phyloP scores from a whole-genome alignment of 345 rosid species.

The Excoecaria cochinchinensis region DNA sequence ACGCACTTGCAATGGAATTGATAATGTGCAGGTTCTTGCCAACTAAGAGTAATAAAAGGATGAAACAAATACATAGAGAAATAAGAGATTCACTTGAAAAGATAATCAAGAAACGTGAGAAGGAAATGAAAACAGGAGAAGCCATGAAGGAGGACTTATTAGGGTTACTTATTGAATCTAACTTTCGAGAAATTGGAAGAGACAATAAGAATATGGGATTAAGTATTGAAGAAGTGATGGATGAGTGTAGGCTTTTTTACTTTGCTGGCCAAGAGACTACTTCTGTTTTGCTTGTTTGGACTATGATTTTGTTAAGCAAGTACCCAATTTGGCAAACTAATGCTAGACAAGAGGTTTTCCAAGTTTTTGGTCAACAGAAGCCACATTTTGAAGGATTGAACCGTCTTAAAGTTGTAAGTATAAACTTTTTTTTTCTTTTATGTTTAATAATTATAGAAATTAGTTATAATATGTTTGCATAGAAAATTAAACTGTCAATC shows the following conservation, averaged over 20 bases:
- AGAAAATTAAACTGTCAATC: no score
- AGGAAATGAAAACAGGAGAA: slow-evolving; percentile 35
- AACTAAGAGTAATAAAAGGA: slow-evolving; percentile 37
- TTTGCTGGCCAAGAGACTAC: slow-evolving; percentile 29
- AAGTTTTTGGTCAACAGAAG: slow-evolving; percentile 10
- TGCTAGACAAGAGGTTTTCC: slow-evolving; percentile 22
- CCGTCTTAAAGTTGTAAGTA: slow-evolving; percentile 24
- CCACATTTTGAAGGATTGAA: slow-evolving; percentile 23
- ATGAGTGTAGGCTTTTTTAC: slow-evolving; percentile 26
- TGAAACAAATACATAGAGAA: slow-evolving; percentile 37
- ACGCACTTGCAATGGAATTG: not conserved
- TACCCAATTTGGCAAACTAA: slow-evolving; percentile 16
- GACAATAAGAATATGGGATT: slow-evolving; percentile 22
- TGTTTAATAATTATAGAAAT: not conserved
- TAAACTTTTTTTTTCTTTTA: no score
- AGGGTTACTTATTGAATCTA: slow-evolving; percentile 46
- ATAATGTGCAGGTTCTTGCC: slow-evolving; percentile 42
- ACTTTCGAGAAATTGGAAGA: slow-evolving; percentile 31
- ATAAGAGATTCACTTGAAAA: slow-evolving; percentile 25
- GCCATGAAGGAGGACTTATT: slow-evolving; percentile 35
- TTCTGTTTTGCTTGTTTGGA: slow-evolving; percentile 20
- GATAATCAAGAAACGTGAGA: slow-evolving; percentile 40
- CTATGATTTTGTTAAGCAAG: slow-evolving; percentile 23
- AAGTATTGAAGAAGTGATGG: slow-evolving; percentile 36
- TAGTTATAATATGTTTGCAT: no score